Percentiles rank a stretch among this genome's conserved stretches.
These are phyloP conservation scores for Scheffersomyces lignicola DNA, from an alignment of 1,139 yeast genomes.

Conservation along the genomic window DNA sequence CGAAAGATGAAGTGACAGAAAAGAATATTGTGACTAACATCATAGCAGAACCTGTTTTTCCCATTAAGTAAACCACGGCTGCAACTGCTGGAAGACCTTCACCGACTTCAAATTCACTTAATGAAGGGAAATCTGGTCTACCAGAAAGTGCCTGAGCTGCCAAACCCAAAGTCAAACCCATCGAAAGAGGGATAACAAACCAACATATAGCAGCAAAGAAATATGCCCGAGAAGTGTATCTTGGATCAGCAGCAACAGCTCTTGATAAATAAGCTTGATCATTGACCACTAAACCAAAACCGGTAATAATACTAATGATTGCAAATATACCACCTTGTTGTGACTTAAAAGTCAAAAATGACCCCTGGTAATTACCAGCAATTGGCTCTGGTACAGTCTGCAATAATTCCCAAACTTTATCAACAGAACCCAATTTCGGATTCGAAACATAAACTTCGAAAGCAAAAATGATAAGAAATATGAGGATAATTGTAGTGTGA, in stretches of 20 bases:
- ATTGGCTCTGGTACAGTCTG: conserved; percentile 35
- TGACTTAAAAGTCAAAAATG: conserved; percentile 47
- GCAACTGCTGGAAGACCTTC: conserved; percentile 47
- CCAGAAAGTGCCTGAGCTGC: conserved; percentile 31
- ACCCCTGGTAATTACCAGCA: conserved; percentile 45
- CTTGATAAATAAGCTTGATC: conserved; percentile 51
- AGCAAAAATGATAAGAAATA: conserved; percentile 40
- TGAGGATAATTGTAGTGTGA: conserved; percentile 41
- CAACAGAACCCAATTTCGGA: conserved; percentile 46
- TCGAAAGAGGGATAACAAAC: conserved; percentile 39
- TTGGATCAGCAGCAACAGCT: conserved; percentile 35
- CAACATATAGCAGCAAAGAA: conserved; percentile 45
- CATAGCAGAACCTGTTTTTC: conserved; percentile 44
- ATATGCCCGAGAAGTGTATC: conserved; percentile 39
- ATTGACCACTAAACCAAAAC: conserved; percentile 72
- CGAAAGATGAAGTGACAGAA: conserved; percentile 50
- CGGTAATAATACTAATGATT: conserved; percentile 29
- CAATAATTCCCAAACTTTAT: conserved; percentile 45
- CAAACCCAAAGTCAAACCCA: conserved; percentile 45
- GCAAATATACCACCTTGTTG: conserved; percentile 39
- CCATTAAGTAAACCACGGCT: conserved; percentile 41
- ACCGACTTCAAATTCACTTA: conserved; percentile 21
- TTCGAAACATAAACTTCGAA: conserved; percentile 43
- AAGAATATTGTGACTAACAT: conserved; percentile 47
- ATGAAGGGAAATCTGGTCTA: conserved; percentile 27